Evolutionary conservation across 495 filamentous ascomycete genomes (phyloP), one percentile per base, ranked within the genome.

Genomic region (Xylaria curta): DNA sequence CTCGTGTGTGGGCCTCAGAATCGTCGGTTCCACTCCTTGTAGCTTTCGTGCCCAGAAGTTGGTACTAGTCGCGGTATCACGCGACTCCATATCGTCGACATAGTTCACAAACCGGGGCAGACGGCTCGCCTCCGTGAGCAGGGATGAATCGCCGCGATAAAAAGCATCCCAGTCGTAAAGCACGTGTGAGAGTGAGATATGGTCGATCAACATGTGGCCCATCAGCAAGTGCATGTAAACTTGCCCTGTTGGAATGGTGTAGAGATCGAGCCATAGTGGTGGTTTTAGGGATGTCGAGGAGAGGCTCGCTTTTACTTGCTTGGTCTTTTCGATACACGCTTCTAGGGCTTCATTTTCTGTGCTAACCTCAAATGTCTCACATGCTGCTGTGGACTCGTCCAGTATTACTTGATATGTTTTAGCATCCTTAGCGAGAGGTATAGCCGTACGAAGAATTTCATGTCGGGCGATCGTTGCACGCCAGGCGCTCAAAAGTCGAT

Each of bases 121-220:
- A 42, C 38, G 36, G 38, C 38, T 21, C 13, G 38, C 60, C n/a
- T 42, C 38, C 21, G 38, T 44, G 15, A 63, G 33, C 33, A 24
- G 60, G 26, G 38, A 46, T 28, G 38, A 63, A 44, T 40, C 36
- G 1, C 60, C 38, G 38, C 60, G 60, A 63, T 63, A 63, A 4
- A 63, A 17, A 3, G 44, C 60, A 26, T 63, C 60, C 60, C 60
- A 63, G 6, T 63, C 38, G 44, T 63, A 63, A 44, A 63, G 60
- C 19, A 63, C 60, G 13, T 63, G 60, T 46, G 60, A n/a, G 36
- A 63, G 60, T 44, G 60, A 63, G n/a, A 63, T 26, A 10, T 63
- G 60, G 21, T 63, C 60, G 15, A 63, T 63, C 24, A 63, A 63
- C 60, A 63, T 63, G 4, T 63, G 60, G n/a, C 60, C 60, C 38